Evolutionary conservation across 164 flowering plant genomes (phyloP), one percentile per base, ranked within the genome.

Genomic region (Berberis thunbergii): DNA sequence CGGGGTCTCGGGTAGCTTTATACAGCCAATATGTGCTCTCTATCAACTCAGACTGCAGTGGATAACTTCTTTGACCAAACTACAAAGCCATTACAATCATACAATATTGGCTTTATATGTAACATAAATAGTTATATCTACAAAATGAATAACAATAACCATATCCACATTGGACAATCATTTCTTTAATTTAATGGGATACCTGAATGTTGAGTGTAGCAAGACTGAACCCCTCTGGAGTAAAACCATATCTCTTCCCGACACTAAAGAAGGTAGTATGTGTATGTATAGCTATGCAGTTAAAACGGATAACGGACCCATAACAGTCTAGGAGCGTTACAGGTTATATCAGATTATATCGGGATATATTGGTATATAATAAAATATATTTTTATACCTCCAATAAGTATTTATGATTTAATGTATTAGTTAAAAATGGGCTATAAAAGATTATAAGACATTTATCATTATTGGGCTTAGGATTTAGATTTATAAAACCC

Each of bases 1-100:
- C 85, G 64, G 92, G 83, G 76, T 95, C 83, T 76, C 97, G 80
- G 55, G 99, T 95, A 49, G 97, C 99, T 81, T 91, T 95, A 80
- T 86, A 95, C 57, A 95, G 94, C 99, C 89, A 95, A 76, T 91
- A 95, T 54, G 99, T 95, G 81, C 99, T 91, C 78, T 95, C 99
- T 9, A 88, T 89, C 63, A 95, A 78, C 79, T 95, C 97, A 12
- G 97, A 97, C 49, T 97, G 91, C 66, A 95, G 73, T 2, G 97
- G 97, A 73, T 95, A 95, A 77, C 99, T 89, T 70, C 78, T 91
- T 67, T 95, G 99, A 68, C 97, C 97, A 75, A 79, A 78, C 97
- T 95, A 83, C 54, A 72, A 69, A 69, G 61, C 59, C 52, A 43
- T 38, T 41, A 38, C 13, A 7, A 43, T 11, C 5, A 13, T 39